These are phyloP conservation scores for Xerocomellus amylosporus DNA, from an alignment of 768 basidiomycete species.

Conservation along the genomic window DNA sequence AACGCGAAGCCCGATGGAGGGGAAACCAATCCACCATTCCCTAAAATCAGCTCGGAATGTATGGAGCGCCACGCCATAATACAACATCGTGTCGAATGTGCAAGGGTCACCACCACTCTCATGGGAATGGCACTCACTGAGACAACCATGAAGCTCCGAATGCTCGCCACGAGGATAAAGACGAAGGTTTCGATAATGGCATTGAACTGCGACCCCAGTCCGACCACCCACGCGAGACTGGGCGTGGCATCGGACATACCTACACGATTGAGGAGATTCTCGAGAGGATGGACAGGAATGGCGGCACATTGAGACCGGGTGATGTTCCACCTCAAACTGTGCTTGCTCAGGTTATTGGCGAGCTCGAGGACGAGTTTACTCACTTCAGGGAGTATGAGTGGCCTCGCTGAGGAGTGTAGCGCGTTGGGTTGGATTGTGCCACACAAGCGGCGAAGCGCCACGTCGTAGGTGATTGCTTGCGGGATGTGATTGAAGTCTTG, in stretches of 20 bases:
- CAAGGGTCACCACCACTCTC: slow-evolving; percentile 43
- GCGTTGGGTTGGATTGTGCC: slow-evolving; percentile 83
- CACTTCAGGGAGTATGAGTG: slow-evolving; percentile 90
- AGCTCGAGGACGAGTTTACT: slow-evolving; percentile 92
- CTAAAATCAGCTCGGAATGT: slow-evolving; percentile 74
- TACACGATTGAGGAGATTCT: slow-evolving; percentile 26
- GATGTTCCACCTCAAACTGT: slow-evolving; percentile 82
- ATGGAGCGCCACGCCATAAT: slow-evolving; percentile 78
- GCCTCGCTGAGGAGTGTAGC: slow-evolving; percentile 92
- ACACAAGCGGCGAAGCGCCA: slow-evolving; percentile 80
- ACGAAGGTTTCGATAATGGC: slow-evolving; percentile 18
- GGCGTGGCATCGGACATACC: slow-evolving; percentile 2
- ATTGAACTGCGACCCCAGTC: background rate
- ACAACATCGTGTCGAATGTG: slow-evolving; percentile 64
- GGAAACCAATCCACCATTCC: slow-evolving; percentile 55
- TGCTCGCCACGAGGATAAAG: slow-evolving; percentile 5
- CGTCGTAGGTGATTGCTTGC: slow-evolving; percentile 84
- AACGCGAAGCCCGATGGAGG: slow-evolving; percentile 29
- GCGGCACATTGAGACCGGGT: slow-evolving; percentile 27
- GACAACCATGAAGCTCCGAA: slow-evolving; percentile 6
- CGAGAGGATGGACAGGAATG: slow-evolving; percentile 25
- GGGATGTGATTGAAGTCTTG: slow-evolving; percentile 86
- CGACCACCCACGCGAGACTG: slow-evolving; percentile 1
- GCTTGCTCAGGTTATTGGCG: slow-evolving; percentile 73
- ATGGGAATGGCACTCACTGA: slow-evolving; percentile 43